These are phyloP conservation scores for Vaccinium corymbosum DNA, from an alignment of 148 eudicot genomes.

Conservation along the genomic window DNA sequence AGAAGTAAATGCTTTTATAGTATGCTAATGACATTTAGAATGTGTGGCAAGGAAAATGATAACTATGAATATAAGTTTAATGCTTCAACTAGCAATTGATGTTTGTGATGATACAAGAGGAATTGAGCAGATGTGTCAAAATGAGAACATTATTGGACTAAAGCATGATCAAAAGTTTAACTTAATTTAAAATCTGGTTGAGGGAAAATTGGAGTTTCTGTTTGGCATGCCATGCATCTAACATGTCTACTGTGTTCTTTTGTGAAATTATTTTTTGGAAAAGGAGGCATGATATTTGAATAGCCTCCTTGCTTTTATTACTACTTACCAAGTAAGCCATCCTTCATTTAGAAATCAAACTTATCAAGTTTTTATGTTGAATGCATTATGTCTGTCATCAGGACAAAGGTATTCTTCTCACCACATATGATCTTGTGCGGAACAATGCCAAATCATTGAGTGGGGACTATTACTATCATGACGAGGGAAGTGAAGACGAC, in stretches of 20 bases:
- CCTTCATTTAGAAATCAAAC: neutral
- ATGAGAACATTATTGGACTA: neutral
- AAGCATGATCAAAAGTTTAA: constrained; percentile 5
- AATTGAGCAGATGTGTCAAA: neutral
- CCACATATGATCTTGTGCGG: constrained; percentile 92
- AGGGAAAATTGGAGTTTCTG: neutral
- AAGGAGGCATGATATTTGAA: neutral
- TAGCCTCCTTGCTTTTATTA: neutral
- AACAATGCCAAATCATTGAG: constrained; percentile 67
- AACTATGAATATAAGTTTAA: neutral
- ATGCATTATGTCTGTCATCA: constrained; percentile 27
- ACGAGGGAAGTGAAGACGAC: constrained; percentile 54
- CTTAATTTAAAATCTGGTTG: neutral
- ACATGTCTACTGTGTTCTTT: neutral
- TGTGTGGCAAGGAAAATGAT: neutral
- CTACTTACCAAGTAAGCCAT: neutral
- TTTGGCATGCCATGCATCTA: neutral
- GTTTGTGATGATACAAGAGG: neutral
- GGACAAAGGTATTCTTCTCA: constrained; percentile 87
- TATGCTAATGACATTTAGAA: neutral
- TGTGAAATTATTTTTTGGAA: neutral
- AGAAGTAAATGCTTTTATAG: neutral
- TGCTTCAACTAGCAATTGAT: constrained; percentile 8
- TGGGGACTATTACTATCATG: constrained; percentile 41
- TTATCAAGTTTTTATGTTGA: neutral